Conservation (phyloP, 257 asterid species). For the Fraxinus pennsylvanica region DNA sequence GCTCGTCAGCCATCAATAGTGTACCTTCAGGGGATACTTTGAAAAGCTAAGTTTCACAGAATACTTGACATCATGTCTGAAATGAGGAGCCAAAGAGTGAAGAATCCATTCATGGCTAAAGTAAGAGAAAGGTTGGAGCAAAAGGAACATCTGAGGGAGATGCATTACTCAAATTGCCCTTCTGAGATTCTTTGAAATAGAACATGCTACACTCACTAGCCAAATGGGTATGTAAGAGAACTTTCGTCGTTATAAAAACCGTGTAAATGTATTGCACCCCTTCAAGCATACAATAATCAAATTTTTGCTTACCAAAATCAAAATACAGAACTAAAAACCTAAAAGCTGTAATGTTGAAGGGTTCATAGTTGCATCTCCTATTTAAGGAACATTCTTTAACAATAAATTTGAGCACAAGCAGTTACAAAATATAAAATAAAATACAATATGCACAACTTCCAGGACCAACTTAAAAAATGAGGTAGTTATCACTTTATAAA, state of each 20-base stretch:
- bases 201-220: neutral
- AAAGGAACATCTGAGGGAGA: neutral
- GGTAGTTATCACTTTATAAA: neutral
- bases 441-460: neutral
- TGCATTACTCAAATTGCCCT: neutral
- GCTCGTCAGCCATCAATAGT: neutral
- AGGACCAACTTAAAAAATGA: neutral
- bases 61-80: neutral
- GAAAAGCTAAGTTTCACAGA: neutral
- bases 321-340: neutral
- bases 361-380: neutral
- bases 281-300: neutral
- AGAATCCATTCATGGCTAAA: slow-evolving; percentile 8
- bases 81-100: neutral
- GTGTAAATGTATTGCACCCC: neutral
- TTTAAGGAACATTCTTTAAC: slow-evolving; percentile 1
- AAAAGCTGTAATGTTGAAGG: slow-evolving; percentile 12
- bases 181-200: slow-evolving; percentile 1
- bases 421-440: neutral
- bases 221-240: slow-evolving; percentile 5
- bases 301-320: neutral
- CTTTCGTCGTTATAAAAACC: neutral
- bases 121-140: neutral
- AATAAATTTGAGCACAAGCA: neutral
- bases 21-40: neutral